Evolutionary conservation across 2,329 filamentous ascomycete species (phyloP).

Genomic region (Ophiostoma australiae): DNA sequence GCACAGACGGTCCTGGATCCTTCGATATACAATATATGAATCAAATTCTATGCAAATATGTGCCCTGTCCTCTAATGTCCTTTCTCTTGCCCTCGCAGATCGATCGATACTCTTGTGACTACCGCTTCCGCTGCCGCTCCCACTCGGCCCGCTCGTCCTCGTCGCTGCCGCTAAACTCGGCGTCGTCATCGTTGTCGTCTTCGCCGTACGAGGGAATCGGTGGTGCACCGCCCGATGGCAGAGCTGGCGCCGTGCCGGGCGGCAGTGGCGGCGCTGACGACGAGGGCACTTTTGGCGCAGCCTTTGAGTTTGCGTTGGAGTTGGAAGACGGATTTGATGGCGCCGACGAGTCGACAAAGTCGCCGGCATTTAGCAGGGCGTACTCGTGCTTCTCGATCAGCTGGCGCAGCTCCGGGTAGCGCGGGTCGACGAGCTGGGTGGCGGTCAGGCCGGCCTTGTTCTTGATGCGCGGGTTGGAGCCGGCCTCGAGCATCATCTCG

Average conservation of each 20-base stretch:
- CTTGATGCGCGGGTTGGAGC: conserved; percentile 51
- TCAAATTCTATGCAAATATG: background rate
- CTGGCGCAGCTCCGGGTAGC: conserved; percentile 56
- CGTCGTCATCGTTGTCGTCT: no score
- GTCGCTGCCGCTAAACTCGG: conserved; percentile 60
- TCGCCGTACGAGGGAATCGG: conserved; percentile 32
- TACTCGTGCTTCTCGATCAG: conserved; percentile 69
- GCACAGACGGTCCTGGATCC: background rate
- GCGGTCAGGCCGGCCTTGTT: conserved; percentile 72
- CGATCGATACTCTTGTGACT: background rate
- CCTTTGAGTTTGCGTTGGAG: conserved; percentile 12
- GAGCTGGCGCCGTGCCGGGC: background rate
- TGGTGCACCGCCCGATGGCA: background rate
- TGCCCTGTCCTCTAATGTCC: background rate
- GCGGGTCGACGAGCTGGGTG: conserved; percentile 66
- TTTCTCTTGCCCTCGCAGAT: background rate
- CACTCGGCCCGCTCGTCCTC: conserved; percentile 60
- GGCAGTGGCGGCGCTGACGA: background rate
- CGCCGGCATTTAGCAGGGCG: conserved; percentile 52
- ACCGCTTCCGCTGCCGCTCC: conserved; percentile 44
- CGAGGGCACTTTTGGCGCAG: conserved; percentile 3
- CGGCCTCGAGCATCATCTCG: conserved; percentile 78
- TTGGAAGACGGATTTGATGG: conserved; percentile 1
- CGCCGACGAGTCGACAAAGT: conserved; percentile 45
- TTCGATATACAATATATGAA: background rate